Evolutionary conservation across 164 flowering plant genomes (phyloP).

Genomic region (Echeveria elegans): DNA sequence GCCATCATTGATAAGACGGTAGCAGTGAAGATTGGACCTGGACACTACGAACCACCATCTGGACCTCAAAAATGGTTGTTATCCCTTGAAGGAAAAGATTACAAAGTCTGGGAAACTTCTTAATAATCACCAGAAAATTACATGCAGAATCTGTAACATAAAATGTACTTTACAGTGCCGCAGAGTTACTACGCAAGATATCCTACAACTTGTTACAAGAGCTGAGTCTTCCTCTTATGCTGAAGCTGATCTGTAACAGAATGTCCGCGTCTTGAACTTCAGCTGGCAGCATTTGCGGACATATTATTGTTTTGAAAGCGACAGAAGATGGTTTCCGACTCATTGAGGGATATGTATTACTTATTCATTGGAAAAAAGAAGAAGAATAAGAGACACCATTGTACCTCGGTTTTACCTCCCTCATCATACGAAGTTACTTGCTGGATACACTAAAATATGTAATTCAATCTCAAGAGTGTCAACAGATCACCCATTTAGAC

Average conservation of each 20-base stretch:
- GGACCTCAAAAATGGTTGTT: constrained; percentile 47
- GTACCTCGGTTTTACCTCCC: no score
- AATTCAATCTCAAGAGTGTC: neutral
- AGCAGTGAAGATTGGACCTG: constrained; percentile 91
- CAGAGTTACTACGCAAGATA: neutral
- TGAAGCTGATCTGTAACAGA: neutral
- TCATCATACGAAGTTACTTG: no score
- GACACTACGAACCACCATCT: constrained; percentile 67
- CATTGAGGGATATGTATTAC: neutral
- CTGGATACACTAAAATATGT: neutral
- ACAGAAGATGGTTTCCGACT: neutral
- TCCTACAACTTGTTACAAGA: neutral
- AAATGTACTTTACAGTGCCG: neutral
- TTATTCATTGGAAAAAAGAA: no score
- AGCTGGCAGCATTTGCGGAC: neutral
- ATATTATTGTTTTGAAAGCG: neutral
- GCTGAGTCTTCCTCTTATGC: neutral
- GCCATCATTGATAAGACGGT: constrained; percentile 78
- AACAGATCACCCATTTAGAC: neutral
- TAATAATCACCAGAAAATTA: constrained; percentile 15
- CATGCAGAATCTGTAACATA: neutral
- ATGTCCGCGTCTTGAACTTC: neutral
- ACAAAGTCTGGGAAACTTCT: constrained; percentile 82
- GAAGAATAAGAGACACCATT: no score
- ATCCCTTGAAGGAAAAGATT: constrained; percentile 63